Percentiles rank a stretch among this genome's conserved stretches.
phyloP scores from a whole-genome alignment of 257 asterid genomes.

The Nicotiana tomentosiformis region DNA sequence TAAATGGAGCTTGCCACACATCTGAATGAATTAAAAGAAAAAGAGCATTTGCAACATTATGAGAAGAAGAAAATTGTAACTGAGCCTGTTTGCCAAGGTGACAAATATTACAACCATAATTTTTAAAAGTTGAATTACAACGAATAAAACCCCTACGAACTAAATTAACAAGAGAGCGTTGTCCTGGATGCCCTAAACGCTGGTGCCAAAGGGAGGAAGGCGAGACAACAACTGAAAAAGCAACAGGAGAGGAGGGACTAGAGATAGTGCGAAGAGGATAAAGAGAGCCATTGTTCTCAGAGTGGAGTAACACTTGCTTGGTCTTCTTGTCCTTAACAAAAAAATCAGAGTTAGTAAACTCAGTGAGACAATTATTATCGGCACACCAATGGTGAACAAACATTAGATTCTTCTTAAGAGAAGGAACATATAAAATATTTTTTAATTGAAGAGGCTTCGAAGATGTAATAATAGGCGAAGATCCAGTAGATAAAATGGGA shows the following conservation, averaged over 20 bases:
- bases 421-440: neutral
- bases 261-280: neutral
- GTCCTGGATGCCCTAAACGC: neutral
- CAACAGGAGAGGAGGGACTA: neutral
- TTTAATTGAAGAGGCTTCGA: neutral
- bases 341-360: neutral
- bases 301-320: neutral
- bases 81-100: too few species aligned
- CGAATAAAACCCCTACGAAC: neutral
- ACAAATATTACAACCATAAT: too few species aligned
- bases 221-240: neutral
- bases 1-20: too few species aligned
- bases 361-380: neutral
- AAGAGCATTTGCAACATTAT: too few species aligned
- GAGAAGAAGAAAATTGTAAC: too few species aligned
- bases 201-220: neutral
- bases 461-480: neutral
- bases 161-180: neutral
- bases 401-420: too few species aligned
- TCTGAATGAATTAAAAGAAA: too few species aligned
- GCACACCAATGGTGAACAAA: too few species aligned
- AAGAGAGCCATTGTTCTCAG: neutral
- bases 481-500: neutral
- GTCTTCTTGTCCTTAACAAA: too few species aligned
- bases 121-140: neutral